Base-by-base conservation (phyloP, 2,329 filamentous ascomycete genomes). In the Diatrype stigma region DNA sequence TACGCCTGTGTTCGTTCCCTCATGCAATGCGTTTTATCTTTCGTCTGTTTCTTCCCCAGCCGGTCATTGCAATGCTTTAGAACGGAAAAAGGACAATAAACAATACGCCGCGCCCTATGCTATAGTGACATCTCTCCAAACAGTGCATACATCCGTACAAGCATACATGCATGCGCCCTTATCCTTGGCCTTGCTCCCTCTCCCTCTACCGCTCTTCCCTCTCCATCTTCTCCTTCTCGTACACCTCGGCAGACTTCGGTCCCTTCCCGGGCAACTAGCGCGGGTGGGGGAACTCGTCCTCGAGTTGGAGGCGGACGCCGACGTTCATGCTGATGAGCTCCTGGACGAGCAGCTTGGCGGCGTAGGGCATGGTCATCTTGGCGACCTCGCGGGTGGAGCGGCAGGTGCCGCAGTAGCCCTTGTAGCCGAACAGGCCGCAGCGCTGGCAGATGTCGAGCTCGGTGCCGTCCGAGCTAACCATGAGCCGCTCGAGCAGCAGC, bases 261-360 rank as follows among this genome's bases (percentile, higher is more conserved):
- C 19, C 30, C 22, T 16, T 26, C 32, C 52, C 59, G 65, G 53
- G 21, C 3, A 0, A 3, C 40, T 44, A 44, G 22, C 67, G 70
- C 22, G 80, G 80, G 60, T 84, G 80, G 16, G 91, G 91, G 69
- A 99, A 99, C 72, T 97, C 90, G 67, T 99, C 94, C 63, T 90
- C 90, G 58, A 99, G 73, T 75, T 93, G 89, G 72, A 99, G 76
- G 51, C 89, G 80, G 53, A 96, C 93, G 55, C 92, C 89, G n/a
- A 99, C 90, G 69, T 99, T 99, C 94, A 99, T 99, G 69, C 90
- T 96, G 65, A 96, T 86, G 63, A 99, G 72, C 73, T 99, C 94
- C 75, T 99, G 94, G 46, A 97, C 90, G 50, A 99, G 75, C 66
- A 99, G 73, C 79, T 99, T 97, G 1, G 94, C 94, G 17, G 94